phyloP scores from a whole-genome alignment of 805 yeast species.

The Suhomyces emberorum region DNA sequence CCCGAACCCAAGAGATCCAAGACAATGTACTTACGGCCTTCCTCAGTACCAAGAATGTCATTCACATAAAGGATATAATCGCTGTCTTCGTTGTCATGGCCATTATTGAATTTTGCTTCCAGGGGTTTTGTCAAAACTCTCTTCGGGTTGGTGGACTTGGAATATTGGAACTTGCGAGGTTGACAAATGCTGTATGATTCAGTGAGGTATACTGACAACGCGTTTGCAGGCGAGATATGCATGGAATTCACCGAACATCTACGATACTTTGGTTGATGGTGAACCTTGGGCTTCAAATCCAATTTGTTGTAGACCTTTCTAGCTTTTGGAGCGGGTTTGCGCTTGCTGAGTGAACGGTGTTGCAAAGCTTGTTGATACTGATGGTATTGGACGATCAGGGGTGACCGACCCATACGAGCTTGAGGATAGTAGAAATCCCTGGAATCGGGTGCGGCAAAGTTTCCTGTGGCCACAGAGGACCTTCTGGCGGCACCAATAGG shows the following conservation, averaged over 20 bases:
- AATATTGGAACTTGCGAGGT: constrained; percentile 72
- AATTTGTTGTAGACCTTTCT: constrained; percentile 35
- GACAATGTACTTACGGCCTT: constrained; percentile 82
- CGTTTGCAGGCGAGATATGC: constrained; percentile 74
- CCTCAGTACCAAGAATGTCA: constrained; percentile 84
- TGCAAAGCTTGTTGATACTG: constrained; percentile 29
- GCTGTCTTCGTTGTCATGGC: constrained; percentile 81
- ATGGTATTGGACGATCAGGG: constrained; percentile 32
- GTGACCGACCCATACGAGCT: constrained; percentile 22
- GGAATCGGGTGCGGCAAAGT: constrained; percentile 5
- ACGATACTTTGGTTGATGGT: constrained; percentile 65
- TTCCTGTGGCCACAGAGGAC: constrained; percentile 20
- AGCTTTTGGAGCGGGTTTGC: constrained; percentile 47
- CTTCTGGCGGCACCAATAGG: constrained; percentile 14
- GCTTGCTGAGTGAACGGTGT: constrained; percentile 8
- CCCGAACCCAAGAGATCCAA: constrained; percentile 93
- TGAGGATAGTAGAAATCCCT: constrained; percentile 11
- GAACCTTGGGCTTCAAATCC: constrained; percentile 61
- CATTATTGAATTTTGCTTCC: constrained; percentile 77
- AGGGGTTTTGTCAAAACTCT: constrained; percentile 90
- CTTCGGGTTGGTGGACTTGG: constrained; percentile 81
- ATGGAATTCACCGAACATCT: constrained; percentile 63
- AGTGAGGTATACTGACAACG: constrained; percentile 72
- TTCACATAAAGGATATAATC: constrained; percentile 93
- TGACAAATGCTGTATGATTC: constrained; percentile 84